phyloP scores from a whole-genome alignment of 2,329 filamentous ascomycete species.

The Truncatella angustata region DNA sequence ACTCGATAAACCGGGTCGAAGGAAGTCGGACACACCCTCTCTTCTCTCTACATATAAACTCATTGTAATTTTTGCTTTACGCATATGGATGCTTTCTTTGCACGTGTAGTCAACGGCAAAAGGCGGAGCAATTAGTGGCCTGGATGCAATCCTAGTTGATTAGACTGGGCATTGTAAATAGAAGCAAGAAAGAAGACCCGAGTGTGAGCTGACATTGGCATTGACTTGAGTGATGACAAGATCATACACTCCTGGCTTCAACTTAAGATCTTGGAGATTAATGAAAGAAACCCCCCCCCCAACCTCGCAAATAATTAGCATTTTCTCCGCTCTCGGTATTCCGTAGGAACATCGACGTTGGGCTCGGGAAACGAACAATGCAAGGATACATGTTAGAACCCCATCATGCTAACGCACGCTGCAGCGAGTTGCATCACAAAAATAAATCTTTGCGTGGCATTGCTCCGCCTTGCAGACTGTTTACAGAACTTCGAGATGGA shows the following conservation, averaged over 20 bases:
- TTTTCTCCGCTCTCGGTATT: neutral
- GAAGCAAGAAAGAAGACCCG: neutral
- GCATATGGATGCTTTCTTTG: neutral
- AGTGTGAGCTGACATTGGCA: neutral
- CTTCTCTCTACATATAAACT: slow-evolving; percentile 21
- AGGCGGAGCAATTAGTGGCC: neutral
- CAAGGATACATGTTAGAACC: neutral
- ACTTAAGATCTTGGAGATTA: too few relatives aligned
- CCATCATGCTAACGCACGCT: slow-evolving; percentile 7
- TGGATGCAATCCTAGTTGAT: neutral
- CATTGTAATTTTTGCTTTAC: slow-evolving; percentile 4
- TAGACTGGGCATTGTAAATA: neutral
- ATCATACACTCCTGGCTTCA: neutral
- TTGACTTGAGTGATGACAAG: neutral
- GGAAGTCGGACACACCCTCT: slow-evolving; percentile 16
- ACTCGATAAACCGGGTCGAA: slow-evolving; percentile 19
- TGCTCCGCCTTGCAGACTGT: neutral
- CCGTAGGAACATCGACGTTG: neutral
- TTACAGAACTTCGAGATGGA: neutral
- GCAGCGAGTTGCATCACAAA: slow-evolving; percentile 13
- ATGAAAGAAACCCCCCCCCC: too few relatives aligned
- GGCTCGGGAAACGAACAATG: slow-evolving; percentile 1
- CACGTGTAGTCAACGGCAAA: neutral
- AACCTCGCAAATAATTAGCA: too few relatives aligned
- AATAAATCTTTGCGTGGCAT: too few relatives aligned